Conservation (phyloP, 352 stramenopile genomes). For the Pythium brachiatum region DNA sequence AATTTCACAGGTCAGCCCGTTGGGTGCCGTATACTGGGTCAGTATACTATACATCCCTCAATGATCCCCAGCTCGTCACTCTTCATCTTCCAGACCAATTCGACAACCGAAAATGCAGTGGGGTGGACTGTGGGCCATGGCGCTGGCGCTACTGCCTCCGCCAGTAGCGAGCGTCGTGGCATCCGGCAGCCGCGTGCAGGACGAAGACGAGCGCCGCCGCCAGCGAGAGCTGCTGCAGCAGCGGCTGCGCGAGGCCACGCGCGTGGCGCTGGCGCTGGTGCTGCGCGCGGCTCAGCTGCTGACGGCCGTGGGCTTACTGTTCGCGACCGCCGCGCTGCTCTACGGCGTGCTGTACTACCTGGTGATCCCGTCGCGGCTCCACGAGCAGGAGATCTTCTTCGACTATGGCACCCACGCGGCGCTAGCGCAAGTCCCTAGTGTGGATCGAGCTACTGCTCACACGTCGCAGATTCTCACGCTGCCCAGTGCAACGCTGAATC, state of each 20-base stretch:
- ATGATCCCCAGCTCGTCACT: conserved; percentile 13
- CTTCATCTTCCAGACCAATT: background rate
- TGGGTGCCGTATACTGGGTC: conserved; percentile 2
- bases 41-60: conserved; percentile 7
- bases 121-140: conserved; percentile 51
- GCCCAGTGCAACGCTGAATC: conserved; percentile 51
- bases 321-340: conserved; percentile 55
- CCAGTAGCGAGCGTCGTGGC: conserved; percentile 33
- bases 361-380: conserved; percentile 71
- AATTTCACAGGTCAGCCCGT: background rate
- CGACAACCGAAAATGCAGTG: conserved; percentile 8
- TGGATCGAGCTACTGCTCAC: background rate
- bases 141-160: conserved; percentile 51
- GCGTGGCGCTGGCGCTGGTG: conserved; percentile 34
- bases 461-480: conserved; percentile 25
- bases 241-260: conserved; percentile 28
- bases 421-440: conserved; percentile 16
- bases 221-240: conserved; percentile 41
- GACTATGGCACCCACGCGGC: conserved; percentile 63
- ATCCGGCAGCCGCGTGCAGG: conserved; percentile 8
- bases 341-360: conserved; percentile 76
- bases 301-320: conserved; percentile 38
- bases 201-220: conserved; percentile 48
- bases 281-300: conserved; percentile 35
- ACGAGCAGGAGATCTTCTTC: conserved; percentile 77